phyloP scores from a whole-genome alignment of 2,329 filamentous ascomycete genomes.

The Hypoxylon sp. region DNA sequence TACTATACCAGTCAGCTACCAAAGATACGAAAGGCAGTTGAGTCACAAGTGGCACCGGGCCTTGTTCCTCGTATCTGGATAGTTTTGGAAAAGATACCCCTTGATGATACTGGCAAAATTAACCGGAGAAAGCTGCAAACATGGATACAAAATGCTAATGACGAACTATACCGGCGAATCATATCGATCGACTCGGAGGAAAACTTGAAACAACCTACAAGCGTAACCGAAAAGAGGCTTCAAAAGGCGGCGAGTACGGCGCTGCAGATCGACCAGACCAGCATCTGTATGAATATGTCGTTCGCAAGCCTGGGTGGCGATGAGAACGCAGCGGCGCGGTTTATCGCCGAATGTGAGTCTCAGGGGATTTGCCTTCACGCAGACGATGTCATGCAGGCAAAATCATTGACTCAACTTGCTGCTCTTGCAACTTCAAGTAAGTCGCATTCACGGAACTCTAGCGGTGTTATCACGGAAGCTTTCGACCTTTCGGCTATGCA shows the following conservation, averaged over 20 bases:
- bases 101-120: constrained; percentile 57
- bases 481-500: constrained; percentile 69
- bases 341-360: constrained; percentile 58
- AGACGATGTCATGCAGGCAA: constrained; percentile 57
- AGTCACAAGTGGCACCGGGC: constrained; percentile 56
- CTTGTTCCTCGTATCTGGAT: constrained; percentile 65
- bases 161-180: constrained; percentile 62
- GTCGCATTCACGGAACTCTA: constrained; percentile 52
- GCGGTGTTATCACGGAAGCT: constrained; percentile 54
- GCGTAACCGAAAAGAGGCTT: constrained; percentile 58
- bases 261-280: constrained; percentile 56
- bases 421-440: constrained; percentile 55
- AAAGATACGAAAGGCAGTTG: constrained; percentile 57
- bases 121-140: constrained; percentile 64
- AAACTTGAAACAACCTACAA: constrained; percentile 55
- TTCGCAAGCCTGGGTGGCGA: constrained; percentile 60
- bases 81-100: constrained; percentile 62
- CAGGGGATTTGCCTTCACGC: constrained; percentile 57
- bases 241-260: constrained; percentile 58
- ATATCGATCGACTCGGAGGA: constrained; percentile 60
- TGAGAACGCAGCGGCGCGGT: constrained; percentile 57
- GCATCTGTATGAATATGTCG: constrained; percentile 61
- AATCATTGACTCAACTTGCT: constrained; percentile 59
- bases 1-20: constrained; percentile 61
- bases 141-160: constrained; percentile 68